Evolutionary conservation across 495 filamentous ascomycete genomes (phyloP).

Genomic region (Penicillium ucsense): DNA sequence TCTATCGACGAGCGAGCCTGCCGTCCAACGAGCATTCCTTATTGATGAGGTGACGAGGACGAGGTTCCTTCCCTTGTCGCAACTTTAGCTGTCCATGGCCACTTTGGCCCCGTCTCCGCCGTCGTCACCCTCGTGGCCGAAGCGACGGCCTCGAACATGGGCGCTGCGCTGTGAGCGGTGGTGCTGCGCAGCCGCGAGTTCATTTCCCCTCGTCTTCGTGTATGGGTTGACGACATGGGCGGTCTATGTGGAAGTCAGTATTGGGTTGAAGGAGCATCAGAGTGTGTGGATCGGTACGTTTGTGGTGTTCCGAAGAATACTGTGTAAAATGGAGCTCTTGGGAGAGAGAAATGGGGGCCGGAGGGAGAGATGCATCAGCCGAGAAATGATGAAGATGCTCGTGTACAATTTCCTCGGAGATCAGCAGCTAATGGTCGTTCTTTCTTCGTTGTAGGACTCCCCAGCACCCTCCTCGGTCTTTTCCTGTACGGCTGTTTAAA

Average conservation of each 20-base stretch:
- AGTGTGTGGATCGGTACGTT: conserved; percentile 59
- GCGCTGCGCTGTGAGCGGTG: conserved; percentile 70
- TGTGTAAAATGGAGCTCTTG: too few species aligned
- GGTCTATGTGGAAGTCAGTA: conserved; percentile 71
- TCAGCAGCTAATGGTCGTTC: background rate
- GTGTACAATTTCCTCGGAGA: too few species aligned
- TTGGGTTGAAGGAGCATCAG: conserved; percentile 51
- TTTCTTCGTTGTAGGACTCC: conserved; percentile 19
- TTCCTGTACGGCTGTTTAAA: conserved; percentile 71
- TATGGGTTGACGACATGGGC: conserved; percentile 87
- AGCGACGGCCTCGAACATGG: conserved; percentile 47
- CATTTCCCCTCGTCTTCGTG: conserved; percentile 82
- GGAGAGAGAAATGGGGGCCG: too few species aligned
- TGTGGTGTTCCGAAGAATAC: too few species aligned
- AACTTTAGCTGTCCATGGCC: conserved; percentile 24
- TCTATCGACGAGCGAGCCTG: too few species aligned
- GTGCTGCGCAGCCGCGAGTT: conserved; percentile 71
- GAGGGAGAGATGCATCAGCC: background rate
- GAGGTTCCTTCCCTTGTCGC: background rate
- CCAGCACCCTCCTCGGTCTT: conserved; percentile 50
- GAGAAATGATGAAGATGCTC: background rate
- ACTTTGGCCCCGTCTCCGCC: conserved; percentile 33
- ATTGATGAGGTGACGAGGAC: too few species aligned
- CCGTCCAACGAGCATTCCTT: conserved; percentile 7
- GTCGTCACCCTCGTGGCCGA: conserved; percentile 40